phyloP scores from a whole-genome alignment of 345 rosid species.

The Ceriops tagal region DNA sequence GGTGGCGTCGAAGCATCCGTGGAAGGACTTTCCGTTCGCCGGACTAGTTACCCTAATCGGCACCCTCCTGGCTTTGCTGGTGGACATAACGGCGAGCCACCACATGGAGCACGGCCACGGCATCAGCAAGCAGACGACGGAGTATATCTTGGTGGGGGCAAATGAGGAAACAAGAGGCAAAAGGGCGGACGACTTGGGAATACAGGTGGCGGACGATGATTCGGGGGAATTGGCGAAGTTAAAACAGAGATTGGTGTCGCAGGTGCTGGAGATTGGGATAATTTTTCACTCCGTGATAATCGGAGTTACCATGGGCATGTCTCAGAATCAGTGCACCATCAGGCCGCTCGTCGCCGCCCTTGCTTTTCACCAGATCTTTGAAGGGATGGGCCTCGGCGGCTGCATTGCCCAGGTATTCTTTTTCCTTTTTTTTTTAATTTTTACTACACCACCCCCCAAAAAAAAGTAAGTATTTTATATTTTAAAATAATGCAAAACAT shows the following conservation, averaged over 20 bases:
- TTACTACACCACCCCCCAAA: neutral
- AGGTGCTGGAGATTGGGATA: conserved; percentile 90
- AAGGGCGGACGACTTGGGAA: conserved; percentile 23
- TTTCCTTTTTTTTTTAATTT: too few relatives aligned
- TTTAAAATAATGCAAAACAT: too few relatives aligned
- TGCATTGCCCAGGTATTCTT: conserved; percentile 88
- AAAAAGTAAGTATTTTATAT: too few relatives aligned
- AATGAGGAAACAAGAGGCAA: conserved; percentile 31
- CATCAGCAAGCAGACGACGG: conserved; percentile 11
- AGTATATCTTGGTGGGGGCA: conserved; percentile 41
- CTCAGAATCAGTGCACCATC: conserved; percentile 88
- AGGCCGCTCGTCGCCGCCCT: conserved; percentile 83
- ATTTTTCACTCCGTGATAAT: conserved; percentile 92
- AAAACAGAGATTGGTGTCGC: conserved; percentile 82
- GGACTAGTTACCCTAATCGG: conserved; percentile 75
- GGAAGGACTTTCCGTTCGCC: conserved; percentile 87
- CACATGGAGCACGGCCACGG: conserved; percentile 56
- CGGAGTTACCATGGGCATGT: conserved; percentile 96
- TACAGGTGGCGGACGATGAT: conserved; percentile 20
- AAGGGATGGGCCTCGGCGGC: conserved; percentile 97
- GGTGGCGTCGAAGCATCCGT: conserved; percentile 71
- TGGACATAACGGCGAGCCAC: conserved; percentile 79
- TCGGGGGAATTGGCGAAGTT: conserved; percentile 45
- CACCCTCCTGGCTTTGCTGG: conserved; percentile 59
- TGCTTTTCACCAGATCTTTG: conserved; percentile 90